Conservation (phyloP, 202 grass and related monocot genomes). For the Saccharum hybrid region DNA sequence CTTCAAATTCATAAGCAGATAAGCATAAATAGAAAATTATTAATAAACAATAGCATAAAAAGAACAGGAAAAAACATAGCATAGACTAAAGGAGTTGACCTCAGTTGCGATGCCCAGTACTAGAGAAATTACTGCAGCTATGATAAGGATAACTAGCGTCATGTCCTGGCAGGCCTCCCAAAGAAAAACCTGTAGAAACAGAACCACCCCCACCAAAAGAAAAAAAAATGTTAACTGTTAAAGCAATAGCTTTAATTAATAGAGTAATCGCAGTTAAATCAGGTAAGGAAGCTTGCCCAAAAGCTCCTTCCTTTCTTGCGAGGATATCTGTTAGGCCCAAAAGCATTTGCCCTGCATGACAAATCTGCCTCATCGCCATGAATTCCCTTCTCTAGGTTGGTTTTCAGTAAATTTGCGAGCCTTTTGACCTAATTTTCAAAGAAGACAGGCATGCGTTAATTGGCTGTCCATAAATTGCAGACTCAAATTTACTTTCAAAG, state of each 20-base stretch:
- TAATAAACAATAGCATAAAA: background rate
- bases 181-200: conserved; percentile 73
- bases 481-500: conserved; percentile 41
- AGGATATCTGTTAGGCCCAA: conserved; percentile 96
- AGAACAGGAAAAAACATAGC: background rate
- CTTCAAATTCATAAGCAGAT: conserved; percentile 5
- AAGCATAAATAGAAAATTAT: conserved; percentile 18
- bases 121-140: conserved; percentile 82
- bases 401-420: conserved; percentile 67
- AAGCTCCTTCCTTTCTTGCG: conserved; percentile 86
- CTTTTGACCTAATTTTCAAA: conserved; percentile 75
- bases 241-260: conserved; percentile 14
- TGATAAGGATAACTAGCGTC: conserved; percentile 91
- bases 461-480: conserved; percentile 20
- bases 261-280: conserved; percentile 12
- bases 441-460: conserved; percentile 48
- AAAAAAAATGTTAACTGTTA: conserved; percentile 14
- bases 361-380: conserved; percentile 80
- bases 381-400: conserved; percentile 75
- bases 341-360: conserved; percentile 67
- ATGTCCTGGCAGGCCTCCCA: conserved; percentile 96
- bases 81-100: conserved; percentile 53
- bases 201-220: background rate
- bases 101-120: conserved; percentile 89
- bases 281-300: conserved; percentile 55